Evolutionary conservation across 176 grass and related monocot genomes (phyloP), one percentile per base, ranked within the genome.

Genomic region (Aechmea fasciata): DNA sequence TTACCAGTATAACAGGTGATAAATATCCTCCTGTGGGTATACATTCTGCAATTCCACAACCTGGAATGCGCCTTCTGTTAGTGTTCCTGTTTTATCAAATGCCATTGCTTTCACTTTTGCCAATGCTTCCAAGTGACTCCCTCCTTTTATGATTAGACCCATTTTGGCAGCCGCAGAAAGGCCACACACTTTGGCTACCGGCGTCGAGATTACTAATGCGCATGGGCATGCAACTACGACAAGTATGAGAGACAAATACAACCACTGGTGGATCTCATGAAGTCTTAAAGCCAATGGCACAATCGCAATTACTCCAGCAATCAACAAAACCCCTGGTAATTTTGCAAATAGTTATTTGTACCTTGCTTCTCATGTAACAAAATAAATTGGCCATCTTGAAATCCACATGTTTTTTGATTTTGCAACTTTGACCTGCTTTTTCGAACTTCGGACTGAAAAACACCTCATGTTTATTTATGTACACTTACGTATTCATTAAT

Each of bases 141-240:
- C 91, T n/a, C 87, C 84, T 72, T 91, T 96, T 67, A 96, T 51
- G 47, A 96, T 77, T 2, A 96, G 68, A 13, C 84, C 91, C 70
- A 78, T 81, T 24, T 78, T 79, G 7, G 91, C 84, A 3, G 87
- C 91, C n/a, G 49, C 75, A 57, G 90, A 76, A 9, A 96, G 84
- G 0, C 84, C 91, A 19, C 87, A 91, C 70, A 96, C 85, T 6
- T 82, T 83, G 17, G 91, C 87, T 0, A 96, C 85, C 3, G 87
- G 91, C 23, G 87, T 91, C 2, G 87, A 91, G 1, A 91, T 85
- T 52, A 96, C 87, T 63, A 90, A 68, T 18, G 91, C 84, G 6
- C 91, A 96, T 0, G 91, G 91, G 83, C 87, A 96, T 64, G 87
- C 82, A 75, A 87, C 87, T 50, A 96, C 91, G 49, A 96, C 67